Percentiles rank a stretch among this genome's conserved stretches.
Evolutionary conservation across 208 protist species (phyloP).

Genomic region (Trypanosoma boissoni): DNA sequence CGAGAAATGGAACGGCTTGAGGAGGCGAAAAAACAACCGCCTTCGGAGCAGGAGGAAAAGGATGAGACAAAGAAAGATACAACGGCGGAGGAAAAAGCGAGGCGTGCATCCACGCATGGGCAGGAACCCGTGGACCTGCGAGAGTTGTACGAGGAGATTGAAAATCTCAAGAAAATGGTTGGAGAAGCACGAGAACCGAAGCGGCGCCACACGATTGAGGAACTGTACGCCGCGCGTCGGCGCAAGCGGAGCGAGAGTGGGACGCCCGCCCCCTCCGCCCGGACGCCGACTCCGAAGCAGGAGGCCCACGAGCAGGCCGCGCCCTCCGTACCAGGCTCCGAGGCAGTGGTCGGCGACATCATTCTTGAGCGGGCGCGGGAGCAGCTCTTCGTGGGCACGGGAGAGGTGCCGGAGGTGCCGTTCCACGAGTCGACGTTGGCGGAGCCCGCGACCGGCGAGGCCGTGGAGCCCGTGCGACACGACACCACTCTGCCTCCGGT

Average conservation of each 20-base stretch:
- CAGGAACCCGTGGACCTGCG: constrained; percentile 22
- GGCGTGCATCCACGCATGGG: constrained; percentile 1
- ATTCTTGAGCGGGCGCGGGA: constrained; percentile 68
- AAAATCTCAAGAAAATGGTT: constrained; percentile 48
- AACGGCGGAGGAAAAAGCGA: constrained; percentile 17
- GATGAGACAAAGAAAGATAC: not conserved
- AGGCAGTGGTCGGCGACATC: constrained; percentile 41
- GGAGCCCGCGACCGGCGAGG: constrained; percentile 5
- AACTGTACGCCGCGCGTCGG: constrained; percentile 80
- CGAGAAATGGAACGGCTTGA: constrained; percentile 20
- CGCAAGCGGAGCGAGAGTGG: constrained; percentile 16
- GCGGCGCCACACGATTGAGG: constrained; percentile 73
- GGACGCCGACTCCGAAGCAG: too few species aligned
- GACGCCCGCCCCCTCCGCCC: not conserved
- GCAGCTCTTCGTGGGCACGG: constrained; percentile 31
- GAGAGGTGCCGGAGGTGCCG: not conserved
- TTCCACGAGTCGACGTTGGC: not conserved
- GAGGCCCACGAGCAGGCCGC: not conserved
- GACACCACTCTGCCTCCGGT: too few species aligned
- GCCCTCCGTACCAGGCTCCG: constrained; percentile 3
- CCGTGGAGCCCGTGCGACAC: constrained; percentile 11
- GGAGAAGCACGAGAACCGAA: constrained; percentile 43
- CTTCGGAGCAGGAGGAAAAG: not conserved
- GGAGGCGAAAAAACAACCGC: constrained; percentile 5
- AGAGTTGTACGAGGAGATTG: constrained; percentile 62